Conservation (phyloP, 768 basidiomycete species). For the Agaricus sinodeliciosus region DNA sequence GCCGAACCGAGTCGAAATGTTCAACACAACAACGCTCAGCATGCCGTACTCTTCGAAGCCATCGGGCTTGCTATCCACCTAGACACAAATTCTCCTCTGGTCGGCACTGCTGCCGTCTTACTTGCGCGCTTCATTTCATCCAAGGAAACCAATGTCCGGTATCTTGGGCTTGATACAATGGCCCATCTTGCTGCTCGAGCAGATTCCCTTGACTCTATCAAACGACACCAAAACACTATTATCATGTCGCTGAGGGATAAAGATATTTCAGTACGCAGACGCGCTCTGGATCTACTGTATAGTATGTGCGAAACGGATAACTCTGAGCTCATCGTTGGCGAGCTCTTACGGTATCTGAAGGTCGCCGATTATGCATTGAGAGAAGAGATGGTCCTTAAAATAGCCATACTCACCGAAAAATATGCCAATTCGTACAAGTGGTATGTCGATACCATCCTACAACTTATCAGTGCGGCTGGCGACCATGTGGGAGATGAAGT, state of each 20-base stretch:
- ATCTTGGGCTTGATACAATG: conserved; percentile 96
- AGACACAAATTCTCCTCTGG: conserved; percentile 85
- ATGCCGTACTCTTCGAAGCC: conserved; percentile 97
- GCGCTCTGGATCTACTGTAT: conserved; percentile 93
- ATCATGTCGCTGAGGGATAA: conserved; percentile 92
- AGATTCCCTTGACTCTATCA: conserved; percentile 87
- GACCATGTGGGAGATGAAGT: conserved; percentile 99
- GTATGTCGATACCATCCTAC: conserved; percentile 98
- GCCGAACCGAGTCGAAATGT: conserved; percentile 90
- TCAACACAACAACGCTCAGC: conserved; percentile 98
- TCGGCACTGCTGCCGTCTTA: conserved; percentile 81
- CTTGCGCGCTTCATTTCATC: conserved; percentile 95
- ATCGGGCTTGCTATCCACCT: conserved; percentile 95
- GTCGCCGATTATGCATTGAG: conserved; percentile 96
- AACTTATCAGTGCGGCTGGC: conserved; percentile 93
- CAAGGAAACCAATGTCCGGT: conserved; percentile 97
- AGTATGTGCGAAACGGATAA: conserved; percentile 99
- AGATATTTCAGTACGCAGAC: conserved; percentile 91
- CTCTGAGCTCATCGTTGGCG: conserved; percentile 92
- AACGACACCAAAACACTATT: conserved; percentile 93
- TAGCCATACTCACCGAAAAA: conserved; percentile 98
- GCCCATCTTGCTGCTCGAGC: conserved; percentile 94
- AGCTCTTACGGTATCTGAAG: conserved; percentile 86
- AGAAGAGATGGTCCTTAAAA: conserved; percentile 99
- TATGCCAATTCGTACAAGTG: conserved; percentile 97